These are phyloP conservation scores for Chrysoporthe deuterocubensis DNA, from an alignment of 2,329 filamentous ascomycete genomes.

Conservation along the genomic window DNA sequence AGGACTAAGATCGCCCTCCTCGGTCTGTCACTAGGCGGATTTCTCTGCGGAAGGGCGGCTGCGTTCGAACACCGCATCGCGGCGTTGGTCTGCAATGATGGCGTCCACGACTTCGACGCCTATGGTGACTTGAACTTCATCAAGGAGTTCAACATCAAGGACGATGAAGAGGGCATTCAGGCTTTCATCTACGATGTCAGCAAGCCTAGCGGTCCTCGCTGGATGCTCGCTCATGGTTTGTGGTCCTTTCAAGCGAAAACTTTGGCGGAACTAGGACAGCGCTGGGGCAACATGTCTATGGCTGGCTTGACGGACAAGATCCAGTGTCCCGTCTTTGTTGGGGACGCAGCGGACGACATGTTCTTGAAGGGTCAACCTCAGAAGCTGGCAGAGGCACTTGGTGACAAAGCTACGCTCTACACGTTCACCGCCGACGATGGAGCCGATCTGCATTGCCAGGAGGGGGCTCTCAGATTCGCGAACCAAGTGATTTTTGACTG, in stretches of 20 bases:
- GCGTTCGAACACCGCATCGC: slow-evolving; percentile 48
- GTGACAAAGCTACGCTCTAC: slow-evolving; percentile 8
- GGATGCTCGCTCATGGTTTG: slow-evolving; percentile 41
- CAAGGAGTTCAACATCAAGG: slow-evolving; percentile 24
- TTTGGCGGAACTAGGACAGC: background rate
- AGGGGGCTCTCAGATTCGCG: background rate
- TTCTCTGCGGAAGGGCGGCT: slow-evolving; percentile 45
- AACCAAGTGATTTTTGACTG: slow-evolving; percentile 8
- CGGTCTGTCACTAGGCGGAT: slow-evolving; percentile 48
- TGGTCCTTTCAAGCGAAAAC: slow-evolving; percentile 38
- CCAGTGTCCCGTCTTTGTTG: slow-evolving; percentile 9
- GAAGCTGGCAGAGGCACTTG: slow-evolving; percentile 12
- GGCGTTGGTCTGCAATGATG: slow-evolving; percentile 45
- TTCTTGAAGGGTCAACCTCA: slow-evolving; percentile 11
- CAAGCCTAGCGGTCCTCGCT: slow-evolving; percentile 32
- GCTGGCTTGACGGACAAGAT: slow-evolving; percentile 14
- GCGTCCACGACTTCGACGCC: slow-evolving; percentile 38
- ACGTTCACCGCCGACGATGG: slow-evolving; percentile 2
- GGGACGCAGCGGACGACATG: slow-evolving; percentile 9
- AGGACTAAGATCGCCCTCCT: slow-evolving; percentile 40
- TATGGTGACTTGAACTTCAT: slow-evolving; percentile 31
- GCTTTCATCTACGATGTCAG: slow-evolving; percentile 28
- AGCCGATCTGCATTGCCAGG: slow-evolving; percentile 11
- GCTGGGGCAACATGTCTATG: slow-evolving; percentile 2
- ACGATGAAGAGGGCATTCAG: slow-evolving; percentile 30